Evolutionary conservation across 192 early-diverging fungal genomes (phyloP), one percentile per base, ranked within the genome.

Genomic region (Coemansia sp.): DNA sequence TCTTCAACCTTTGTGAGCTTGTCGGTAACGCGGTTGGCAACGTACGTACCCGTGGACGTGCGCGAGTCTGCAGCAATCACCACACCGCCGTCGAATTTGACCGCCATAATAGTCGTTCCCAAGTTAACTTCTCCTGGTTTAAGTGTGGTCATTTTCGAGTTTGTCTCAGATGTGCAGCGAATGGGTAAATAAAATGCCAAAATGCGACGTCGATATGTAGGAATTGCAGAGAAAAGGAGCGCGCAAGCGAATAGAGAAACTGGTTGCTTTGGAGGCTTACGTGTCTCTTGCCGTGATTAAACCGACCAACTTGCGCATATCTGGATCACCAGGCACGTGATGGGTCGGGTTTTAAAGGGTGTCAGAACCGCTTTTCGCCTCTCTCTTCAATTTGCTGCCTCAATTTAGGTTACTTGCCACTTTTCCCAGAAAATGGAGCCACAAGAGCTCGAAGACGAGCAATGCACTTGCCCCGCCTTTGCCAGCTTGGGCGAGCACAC

Each of bases 81-180:
- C 26, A 99, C 94, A 23, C 97, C 96, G 65, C 88, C 93, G 22
- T 88, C 82, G 72, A 89, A 98, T 60, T 85, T 73, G 47, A 93
- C 92, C 10, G 96, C 96, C 94, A 98, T 95, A 81, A 95, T 95
- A 60, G 96, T 93, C 35, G 97, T 99, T 62, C 96, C 96, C 65
- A 98, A 84, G 84, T 93, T 90, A 62, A 92, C 89, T 85, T 98
- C 96, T 71, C 95, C 95, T 32, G 94, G 88, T 84, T 96, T 98
- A 45, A 98, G 84, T 41, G 78, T 22, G 38, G 70, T 26, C 76
- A 74, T 78, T 56, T 64, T 54, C 16, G 41, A 16, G 12, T 45
- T n/a, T 41, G 39, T 45, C 41, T 12, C 53, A 54, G 29, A 18
- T 53, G 53, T 54, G 53, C 27, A 24, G 24, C 27, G 18, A 23